Base-by-base conservation (phyloP, 2,329 filamentous ascomycete species). In the Verticillium alfalfae region DNA sequence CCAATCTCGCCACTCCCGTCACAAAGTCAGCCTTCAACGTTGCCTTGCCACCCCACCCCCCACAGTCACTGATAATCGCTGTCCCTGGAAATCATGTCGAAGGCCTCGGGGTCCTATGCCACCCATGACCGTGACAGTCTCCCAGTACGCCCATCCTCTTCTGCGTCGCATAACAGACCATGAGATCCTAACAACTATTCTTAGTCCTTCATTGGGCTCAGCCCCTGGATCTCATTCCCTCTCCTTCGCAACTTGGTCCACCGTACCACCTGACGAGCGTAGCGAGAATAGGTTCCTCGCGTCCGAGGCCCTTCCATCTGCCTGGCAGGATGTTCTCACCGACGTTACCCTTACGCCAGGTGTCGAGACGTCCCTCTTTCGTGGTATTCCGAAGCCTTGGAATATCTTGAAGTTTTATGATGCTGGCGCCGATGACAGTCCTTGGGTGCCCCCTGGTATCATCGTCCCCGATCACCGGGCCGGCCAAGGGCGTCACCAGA, bases 371-470 rank as follows among this genome's bases (percentile, higher is more conserved):
- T n/a, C 37, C 34, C 54, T 31, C 34, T 36, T 36, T 7, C 60
- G 36, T 18, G 39, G 62, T 39, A 62, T 60, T 31, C 68, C 59
- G 54, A 67, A 55, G 65, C 69, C 60, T 26, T 76, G 56, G 62
- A 64, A 54, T 67, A 54, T 70, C 36, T 22, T 62, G n/a, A 62
- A 72, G 60, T 81, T 77, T 72, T 79, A 76, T 63, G 26, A 34
- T 13, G 54, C 54, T 6, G 62, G 66, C 8, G 68, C 62, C 22
- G 72, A 75, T 65, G 74, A 80, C 66, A 77, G 70, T 8, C 80
- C 80, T 58, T 83, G 79, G 79, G 69, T 73, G 22, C 76, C 75
- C n/a, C 71, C 67, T 57, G 70, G 66, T 22, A 67, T 74, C 16
- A 68, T 74, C 16, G 68, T 73, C 26, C 68, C 72, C 34, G 69